Evolutionary conservation across 2,329 filamentous ascomycete species (phyloP).

Genomic region (Diplodia sapinea): DNA sequence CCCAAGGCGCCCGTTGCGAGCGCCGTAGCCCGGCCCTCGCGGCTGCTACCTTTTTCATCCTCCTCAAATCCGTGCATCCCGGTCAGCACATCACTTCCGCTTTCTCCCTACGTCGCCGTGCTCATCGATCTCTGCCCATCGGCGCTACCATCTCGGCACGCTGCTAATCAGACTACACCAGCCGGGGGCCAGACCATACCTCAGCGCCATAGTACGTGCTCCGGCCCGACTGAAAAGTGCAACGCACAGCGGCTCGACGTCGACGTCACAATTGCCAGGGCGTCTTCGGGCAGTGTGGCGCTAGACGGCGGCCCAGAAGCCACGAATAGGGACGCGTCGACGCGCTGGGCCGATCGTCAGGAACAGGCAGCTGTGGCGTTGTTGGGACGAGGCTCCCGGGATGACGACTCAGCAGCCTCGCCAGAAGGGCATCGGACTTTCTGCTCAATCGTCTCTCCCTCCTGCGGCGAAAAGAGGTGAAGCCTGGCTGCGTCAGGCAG

Average conservation of each 20-base stretch:
- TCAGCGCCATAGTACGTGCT: not conserved
- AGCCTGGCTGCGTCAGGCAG: not conserved
- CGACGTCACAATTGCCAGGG: not conserved
- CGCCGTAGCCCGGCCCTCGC: not conserved
- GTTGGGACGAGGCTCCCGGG: not conserved
- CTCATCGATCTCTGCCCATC: not conserved
- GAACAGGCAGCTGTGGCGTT: not conserved
- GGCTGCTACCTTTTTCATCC: conserved; percentile 9
- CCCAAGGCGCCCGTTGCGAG: not conserved
- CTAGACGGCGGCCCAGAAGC: no score
- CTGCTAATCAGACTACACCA: not conserved
- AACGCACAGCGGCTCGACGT: not conserved
- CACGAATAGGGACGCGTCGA: conserved; percentile 9
- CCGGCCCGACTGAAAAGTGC: not conserved
- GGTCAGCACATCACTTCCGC: conserved; percentile 10
- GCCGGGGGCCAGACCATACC: not conserved
- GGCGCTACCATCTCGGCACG: conserved; percentile 2
- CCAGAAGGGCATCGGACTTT: conserved; percentile 5
- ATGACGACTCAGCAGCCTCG: not conserved
- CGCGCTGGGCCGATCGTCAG: conserved; percentile 21
- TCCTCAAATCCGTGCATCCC: no score
- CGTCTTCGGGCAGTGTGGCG: no score
- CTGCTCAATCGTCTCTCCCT: not conserved
- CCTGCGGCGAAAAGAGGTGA: not conserved
- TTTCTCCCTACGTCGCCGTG: not conserved